Conservation (phyloP, 1,284 basidiomycete genomes). For the Entoloma clypeatum region DNA sequence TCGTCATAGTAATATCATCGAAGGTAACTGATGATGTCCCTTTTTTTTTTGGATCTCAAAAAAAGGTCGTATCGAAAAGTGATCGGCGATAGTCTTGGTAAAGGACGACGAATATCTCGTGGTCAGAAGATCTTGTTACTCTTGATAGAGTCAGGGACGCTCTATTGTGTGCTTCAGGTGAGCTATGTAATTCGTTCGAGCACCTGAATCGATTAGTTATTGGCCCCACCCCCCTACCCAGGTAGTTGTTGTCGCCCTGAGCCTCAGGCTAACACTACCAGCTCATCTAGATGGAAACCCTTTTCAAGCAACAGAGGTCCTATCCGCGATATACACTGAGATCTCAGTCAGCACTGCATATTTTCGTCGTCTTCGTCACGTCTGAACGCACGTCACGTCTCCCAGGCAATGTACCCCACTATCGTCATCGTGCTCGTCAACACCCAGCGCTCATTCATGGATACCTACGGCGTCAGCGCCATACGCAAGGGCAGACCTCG, state of each 20-base stretch:
- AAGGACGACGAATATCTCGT: neutral
- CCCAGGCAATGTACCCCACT: conserved; percentile 15
- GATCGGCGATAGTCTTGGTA: conserved; percentile 6
- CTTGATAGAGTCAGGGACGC: conserved; percentile 12
- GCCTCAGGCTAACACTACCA: neutral
- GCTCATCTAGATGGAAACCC: neutral
- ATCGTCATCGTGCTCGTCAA: conserved; percentile 14
- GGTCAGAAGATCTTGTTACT: conserved; percentile 12
- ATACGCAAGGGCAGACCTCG: neutral
- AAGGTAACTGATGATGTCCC: neutral
- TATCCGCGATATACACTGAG: conserved; percentile 6
- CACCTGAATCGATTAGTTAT: neutral
- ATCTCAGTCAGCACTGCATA: conserved; percentile 1
- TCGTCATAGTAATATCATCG: too few species aligned
- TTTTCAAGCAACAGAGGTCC: conserved; percentile 2
- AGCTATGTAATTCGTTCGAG: neutral
- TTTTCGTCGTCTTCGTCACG: neutral
- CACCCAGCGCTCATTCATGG: conserved; percentile 11
- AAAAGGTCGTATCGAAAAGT: conserved; percentile 11
- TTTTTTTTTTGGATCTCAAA: neutral
- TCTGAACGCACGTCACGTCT: neutral
- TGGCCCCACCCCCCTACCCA: neutral
- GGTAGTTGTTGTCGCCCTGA: conserved; percentile 3
- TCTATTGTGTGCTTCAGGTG: conserved; percentile 13
- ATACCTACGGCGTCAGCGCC: conserved; percentile 5